These are phyloP conservation scores for Cinnamomum micranthum DNA, from an alignment of 164 flowering plant species.

Conservation along the genomic window DNA sequence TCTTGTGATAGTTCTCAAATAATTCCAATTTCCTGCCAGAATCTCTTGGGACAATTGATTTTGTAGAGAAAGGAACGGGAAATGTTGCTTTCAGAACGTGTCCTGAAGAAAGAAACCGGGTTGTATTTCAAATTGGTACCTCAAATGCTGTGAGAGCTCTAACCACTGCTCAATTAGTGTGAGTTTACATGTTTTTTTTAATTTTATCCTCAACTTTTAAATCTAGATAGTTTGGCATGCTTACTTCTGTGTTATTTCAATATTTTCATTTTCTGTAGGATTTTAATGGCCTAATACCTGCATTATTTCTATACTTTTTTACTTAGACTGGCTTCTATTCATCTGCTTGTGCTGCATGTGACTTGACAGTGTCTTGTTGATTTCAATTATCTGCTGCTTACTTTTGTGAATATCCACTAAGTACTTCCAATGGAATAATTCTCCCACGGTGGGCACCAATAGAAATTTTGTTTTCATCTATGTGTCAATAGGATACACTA, in stretches of 20 bases:
- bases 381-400: neutral
- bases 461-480: neutral
- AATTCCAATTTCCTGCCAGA: slow-evolving; percentile 33
- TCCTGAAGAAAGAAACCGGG: slow-evolving; percentile 51
- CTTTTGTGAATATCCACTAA: neutral
- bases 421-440: neutral
- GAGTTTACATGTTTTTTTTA: slow-evolving; percentile 27
- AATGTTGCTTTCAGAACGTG: slow-evolving; percentile 89
- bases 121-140: slow-evolving; percentile 93
- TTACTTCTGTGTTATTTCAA: neutral
- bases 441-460: neutral
- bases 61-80: slow-evolving; percentile 79
- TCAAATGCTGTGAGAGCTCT: slow-evolving; percentile 93
- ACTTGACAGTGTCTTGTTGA: neutral
- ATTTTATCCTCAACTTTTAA: neutral
- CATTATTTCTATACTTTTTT: no score
- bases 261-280: neutral
- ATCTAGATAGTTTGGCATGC: neutral
- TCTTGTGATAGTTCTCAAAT: neutral
- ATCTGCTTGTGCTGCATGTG: neutral
- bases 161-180: slow-evolving; percentile 78
- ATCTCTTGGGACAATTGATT: slow-evolving; percentile 58
- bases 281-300: no score
- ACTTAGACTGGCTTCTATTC: neutral
- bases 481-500: no score